Conservation (phyloP, 306 rosid genomes). For the Alnus rubra region DNA sequence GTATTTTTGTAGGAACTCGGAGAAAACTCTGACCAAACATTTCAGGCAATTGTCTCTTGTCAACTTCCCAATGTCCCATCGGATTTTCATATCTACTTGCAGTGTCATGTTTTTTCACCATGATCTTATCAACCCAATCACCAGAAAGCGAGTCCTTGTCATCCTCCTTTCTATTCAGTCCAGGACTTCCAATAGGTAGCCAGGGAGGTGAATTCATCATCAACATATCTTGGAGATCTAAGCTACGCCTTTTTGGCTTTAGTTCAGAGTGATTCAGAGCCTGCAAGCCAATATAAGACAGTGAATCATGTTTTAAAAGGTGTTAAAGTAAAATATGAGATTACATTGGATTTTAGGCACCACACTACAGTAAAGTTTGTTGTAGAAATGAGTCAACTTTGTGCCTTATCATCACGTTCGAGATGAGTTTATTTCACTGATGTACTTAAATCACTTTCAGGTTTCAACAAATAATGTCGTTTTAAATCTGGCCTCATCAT, state of each 20-base stretch:
- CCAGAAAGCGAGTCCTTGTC: constrained; percentile 60
- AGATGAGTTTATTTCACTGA: not conserved
- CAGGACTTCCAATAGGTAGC: constrained; percentile 33
- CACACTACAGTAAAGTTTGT: not conserved
- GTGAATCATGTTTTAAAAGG: not conserved
- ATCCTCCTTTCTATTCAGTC: constrained; percentile 47
- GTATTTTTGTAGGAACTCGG: constrained; percentile 46
- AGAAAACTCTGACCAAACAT: constrained; percentile 41
- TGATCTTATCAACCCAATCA: constrained; percentile 59
- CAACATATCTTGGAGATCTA: constrained; percentile 68
- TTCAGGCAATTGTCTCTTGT: constrained; percentile 46
- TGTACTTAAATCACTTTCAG: not conserved
- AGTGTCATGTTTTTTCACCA: constrained; percentile 51
- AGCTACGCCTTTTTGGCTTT: constrained; percentile 63
- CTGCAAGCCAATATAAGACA: constrained; percentile 26
- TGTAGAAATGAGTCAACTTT: not conserved
- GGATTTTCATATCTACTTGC: constrained; percentile 55
- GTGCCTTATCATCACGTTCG: not conserved
- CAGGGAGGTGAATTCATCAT: constrained; percentile 43
- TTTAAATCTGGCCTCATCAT: not conserved
- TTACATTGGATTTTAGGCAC: not conserved
- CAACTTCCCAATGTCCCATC: constrained; percentile 63
- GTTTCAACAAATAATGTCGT: not conserved
- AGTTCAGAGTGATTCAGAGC: constrained; percentile 35
- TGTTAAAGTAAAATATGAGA: not conserved